These are phyloP conservation scores for Fraxinus excelsior DNA, from an alignment of 257 asterid species.

Conservation along the genomic window DNA sequence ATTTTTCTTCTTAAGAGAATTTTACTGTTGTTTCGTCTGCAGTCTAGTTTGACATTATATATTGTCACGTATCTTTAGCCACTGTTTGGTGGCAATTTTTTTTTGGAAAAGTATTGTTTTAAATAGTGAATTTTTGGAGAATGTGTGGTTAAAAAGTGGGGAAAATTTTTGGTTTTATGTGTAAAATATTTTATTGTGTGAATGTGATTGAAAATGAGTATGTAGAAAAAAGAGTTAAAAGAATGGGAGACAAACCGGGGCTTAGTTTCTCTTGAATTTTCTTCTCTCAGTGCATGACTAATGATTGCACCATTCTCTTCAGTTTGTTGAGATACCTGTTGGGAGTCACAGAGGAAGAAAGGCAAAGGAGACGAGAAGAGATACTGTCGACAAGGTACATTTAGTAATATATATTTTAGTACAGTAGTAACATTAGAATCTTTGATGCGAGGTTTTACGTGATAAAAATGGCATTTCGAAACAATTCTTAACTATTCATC, in stretches of 20 bases:
- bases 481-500: background rate
- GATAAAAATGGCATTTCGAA: background rate
- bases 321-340: constrained; percentile 82
- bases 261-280: background rate
- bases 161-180: too few relatives aligned
- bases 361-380: constrained; percentile 86
- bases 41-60: background rate
- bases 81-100: too few relatives aligned
- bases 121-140: too few relatives aligned
- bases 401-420: constrained; percentile 5
- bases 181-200: too few relatives aligned
- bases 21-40: background rate
- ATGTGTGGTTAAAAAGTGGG: too few relatives aligned
- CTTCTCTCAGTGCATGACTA: constrained; percentile 6
- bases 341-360: constrained; percentile 91
- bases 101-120: too few relatives aligned
- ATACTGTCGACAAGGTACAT: constrained; percentile 86
- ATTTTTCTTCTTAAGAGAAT: background rate
- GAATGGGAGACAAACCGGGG: too few relatives aligned
- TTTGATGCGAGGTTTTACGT: background rate
- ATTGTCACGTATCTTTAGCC: too few relatives aligned
- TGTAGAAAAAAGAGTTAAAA: too few relatives aligned
- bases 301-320: constrained; percentile 33
- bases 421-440: constrained; percentile 1
- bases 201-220: too few relatives aligned